phyloP scores from a whole-genome alignment of 1,284 basidiomycete genomes.

The Singerocomus rubriflavus region DNA sequence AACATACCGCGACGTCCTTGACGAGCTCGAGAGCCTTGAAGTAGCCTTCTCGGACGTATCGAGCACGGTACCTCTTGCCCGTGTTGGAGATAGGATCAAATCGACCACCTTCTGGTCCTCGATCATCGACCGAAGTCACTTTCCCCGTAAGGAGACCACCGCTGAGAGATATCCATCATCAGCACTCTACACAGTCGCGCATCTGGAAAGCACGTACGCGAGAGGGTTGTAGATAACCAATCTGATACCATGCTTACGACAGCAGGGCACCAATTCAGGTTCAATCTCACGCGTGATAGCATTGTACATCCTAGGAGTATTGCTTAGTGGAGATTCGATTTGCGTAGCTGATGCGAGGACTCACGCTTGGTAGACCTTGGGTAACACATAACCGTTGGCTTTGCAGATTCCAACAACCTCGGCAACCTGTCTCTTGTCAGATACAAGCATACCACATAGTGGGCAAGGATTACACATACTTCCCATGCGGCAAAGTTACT shows the following conservation, averaged over 20 bases:
- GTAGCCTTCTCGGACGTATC: slow-evolving; percentile 45
- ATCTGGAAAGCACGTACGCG: slow-evolving; percentile 25
- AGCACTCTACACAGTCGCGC: background rate
- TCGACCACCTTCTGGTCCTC: slow-evolving; percentile 35
- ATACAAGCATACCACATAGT: background rate
- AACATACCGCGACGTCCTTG: slow-evolving; percentile 37
- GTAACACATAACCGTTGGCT: slow-evolving; percentile 48
- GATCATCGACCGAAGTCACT: slow-evolving; percentile 32
- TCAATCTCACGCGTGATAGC: slow-evolving; percentile 52
- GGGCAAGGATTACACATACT: slow-evolving; percentile 2
- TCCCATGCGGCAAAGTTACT: slow-evolving; percentile 31
- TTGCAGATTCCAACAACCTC: slow-evolving; percentile 53
- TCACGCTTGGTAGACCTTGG: slow-evolving; percentile 51
- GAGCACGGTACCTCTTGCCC: slow-evolving; percentile 41
- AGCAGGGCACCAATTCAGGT: slow-evolving; percentile 53
- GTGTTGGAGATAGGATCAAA: slow-evolving; percentile 31
- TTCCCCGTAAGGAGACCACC: slow-evolving; percentile 37
- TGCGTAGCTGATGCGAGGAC: background rate
- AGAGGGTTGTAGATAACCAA: slow-evolving; percentile 44
- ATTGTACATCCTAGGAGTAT: slow-evolving; percentile 44
- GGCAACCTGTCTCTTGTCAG: slow-evolving; percentile 40
- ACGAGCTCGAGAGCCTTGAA: slow-evolving; percentile 46
- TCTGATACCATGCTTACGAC: slow-evolving; percentile 52
- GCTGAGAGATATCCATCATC: slow-evolving; percentile 1
- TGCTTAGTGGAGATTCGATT: background rate